A percentile compares a stretch with the other conserved stretches of the same genome.
Conservation (phyloP, 257 asterid genomes). For the Nicotiana knightiana region DNA sequence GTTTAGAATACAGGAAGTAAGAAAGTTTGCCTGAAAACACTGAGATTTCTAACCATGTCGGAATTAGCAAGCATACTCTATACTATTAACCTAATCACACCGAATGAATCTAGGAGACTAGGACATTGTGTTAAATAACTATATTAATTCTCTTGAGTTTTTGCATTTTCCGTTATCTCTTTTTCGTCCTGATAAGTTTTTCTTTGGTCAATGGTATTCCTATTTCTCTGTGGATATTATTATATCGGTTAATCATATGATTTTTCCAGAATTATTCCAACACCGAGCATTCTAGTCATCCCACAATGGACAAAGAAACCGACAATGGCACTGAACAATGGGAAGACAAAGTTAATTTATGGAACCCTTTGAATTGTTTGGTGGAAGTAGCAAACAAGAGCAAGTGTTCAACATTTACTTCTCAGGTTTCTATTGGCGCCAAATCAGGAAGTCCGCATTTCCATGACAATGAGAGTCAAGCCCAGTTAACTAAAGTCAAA, state of each 20-base stretch:
- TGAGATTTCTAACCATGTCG: background rate
- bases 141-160: background rate
- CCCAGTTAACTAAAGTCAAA: constrained; percentile 43
- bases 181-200: background rate
- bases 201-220: background rate
- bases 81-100: background rate
- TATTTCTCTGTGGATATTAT: background rate
- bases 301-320: constrained; percentile 38
- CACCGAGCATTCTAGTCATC: constrained; percentile 46
- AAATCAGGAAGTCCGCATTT: constrained; percentile 46
- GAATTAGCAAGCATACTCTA: background rate
- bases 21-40: background rate
- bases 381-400: constrained; percentile 92
- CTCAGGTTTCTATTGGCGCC: constrained; percentile 42
- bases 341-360: constrained; percentile 76
- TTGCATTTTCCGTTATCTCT: background rate
- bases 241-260: constrained; percentile 15
- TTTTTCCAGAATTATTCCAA: constrained; percentile 52
- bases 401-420: constrained; percentile 57
- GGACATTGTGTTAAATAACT: background rate
- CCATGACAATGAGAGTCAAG: constrained; percentile 44
- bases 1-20: background rate
- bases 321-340: constrained; percentile 45
- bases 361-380: constrained; percentile 86
- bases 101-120: background rate